Evolutionary conservation across 257 asterid species (phyloP).

Genomic region (Rehmannia glutinosa): DNA sequence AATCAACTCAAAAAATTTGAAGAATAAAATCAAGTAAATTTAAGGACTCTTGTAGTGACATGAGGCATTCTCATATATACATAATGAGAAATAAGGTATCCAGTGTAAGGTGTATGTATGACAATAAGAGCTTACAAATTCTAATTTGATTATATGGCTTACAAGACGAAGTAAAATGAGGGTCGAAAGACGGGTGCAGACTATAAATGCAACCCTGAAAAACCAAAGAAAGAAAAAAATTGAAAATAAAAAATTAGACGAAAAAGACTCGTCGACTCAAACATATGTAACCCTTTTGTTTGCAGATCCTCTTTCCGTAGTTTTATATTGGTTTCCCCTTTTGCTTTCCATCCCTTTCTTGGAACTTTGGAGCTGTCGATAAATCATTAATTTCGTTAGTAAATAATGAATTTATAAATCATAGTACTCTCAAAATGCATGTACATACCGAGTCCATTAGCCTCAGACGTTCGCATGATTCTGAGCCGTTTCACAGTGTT

Average conservation of each 20-base stretch:
- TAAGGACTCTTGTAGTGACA: slow-evolving; percentile 10
- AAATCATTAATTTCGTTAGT: neutral
- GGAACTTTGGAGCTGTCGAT: slow-evolving; percentile 48
- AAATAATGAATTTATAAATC: neutral
- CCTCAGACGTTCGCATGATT: slow-evolving; percentile 80
- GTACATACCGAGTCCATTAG: slow-evolving; percentile 67
- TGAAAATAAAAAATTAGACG: neutral
- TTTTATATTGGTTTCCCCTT: slow-evolving; percentile 41
- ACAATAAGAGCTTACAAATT: slow-evolving; percentile 20
- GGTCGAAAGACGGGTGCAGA: no score
- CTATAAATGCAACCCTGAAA: slow-evolving; percentile 39
- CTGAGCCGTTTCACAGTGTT: slow-evolving; percentile 74
- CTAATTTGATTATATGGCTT: slow-evolving; percentile 16
- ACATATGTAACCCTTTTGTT: slow-evolving; percentile 19
- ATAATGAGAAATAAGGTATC: slow-evolving; percentile 32
- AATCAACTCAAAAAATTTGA: slow-evolving; percentile 12
- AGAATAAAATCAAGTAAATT: neutral
- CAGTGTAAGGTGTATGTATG: slow-evolving; percentile 27
- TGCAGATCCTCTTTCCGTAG: slow-evolving; percentile 24
- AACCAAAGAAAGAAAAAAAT: slow-evolving; percentile 13
- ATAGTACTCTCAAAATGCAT: neutral
- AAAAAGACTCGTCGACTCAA: slow-evolving; percentile 14
- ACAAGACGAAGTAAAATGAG: slow-evolving; percentile 5
- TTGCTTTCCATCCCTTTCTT: slow-evolving; percentile 42
- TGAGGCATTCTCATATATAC: slow-evolving; percentile 47